Conservation (phyloP, 768 basidiomycete genomes). For the Hericium alpestre region DNA sequence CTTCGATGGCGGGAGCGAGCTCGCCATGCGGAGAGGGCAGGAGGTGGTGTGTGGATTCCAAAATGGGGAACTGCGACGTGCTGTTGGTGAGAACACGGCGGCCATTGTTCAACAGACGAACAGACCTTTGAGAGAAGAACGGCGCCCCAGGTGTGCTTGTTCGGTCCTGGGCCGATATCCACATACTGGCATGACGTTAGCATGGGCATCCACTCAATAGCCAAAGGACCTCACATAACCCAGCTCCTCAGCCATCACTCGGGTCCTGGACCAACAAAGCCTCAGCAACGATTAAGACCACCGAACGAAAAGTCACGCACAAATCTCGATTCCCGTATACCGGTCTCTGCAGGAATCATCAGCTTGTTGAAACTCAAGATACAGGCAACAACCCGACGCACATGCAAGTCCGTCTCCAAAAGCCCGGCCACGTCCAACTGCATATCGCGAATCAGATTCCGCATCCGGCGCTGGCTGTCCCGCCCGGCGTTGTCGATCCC, state of each 20-base stretch:
- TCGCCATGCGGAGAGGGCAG: slow-evolving; percentile 81
- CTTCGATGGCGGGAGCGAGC: slow-evolving; percentile 84
- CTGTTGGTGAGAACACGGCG: background rate
- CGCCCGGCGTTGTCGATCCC: slow-evolving; percentile 66
- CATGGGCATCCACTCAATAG: background rate
- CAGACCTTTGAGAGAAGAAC: slow-evolving; percentile 66
- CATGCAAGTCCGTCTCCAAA: slow-evolving; percentile 78
- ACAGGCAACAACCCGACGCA: slow-evolving; percentile 24
- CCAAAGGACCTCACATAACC: slow-evolving; percentile 51
- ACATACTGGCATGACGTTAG: slow-evolving; percentile 45
- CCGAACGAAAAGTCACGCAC: slow-evolving; percentile 27
- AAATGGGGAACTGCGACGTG: slow-evolving; percentile 66
- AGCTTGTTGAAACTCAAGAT: background rate
- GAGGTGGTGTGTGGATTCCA: slow-evolving; percentile 76
- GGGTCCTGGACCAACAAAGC: slow-evolving; percentile 38
- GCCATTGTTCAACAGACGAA: background rate
- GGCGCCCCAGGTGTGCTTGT: slow-evolving; percentile 85
- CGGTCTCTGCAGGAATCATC: slow-evolving; percentile 32
- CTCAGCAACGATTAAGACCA: background rate
- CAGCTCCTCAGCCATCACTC: slow-evolving; percentile 64
- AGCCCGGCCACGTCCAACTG: slow-evolving; percentile 78
- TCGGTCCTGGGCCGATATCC: slow-evolving; percentile 82
- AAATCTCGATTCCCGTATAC: slow-evolving; percentile 82
- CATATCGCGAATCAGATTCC: slow-evolving; percentile 62
- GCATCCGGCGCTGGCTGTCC: slow-evolving; percentile 62